Percentiles rank a stretch among this genome's conserved stretches.
These are phyloP conservation scores for Bisporella sp. DNA, from an alignment of 2,329 filamentous ascomycete species.

Conservation along the genomic window DNA sequence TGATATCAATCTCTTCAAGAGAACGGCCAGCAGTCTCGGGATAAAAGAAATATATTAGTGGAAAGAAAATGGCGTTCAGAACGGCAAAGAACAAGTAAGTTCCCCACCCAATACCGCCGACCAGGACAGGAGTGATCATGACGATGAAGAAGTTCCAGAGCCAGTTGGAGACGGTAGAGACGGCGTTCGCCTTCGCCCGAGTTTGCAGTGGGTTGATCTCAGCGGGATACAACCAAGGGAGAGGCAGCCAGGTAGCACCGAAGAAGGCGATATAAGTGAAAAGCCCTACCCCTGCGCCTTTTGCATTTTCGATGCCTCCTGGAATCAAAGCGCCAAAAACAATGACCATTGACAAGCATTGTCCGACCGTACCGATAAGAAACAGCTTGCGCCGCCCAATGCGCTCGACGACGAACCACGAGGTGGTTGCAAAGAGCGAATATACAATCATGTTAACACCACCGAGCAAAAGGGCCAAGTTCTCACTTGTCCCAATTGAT, in stretches of 20 bases:
- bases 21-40: slow-evolving; percentile 47
- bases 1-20: slow-evolving; percentile 63
- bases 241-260: slow-evolving; percentile 51
- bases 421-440: slow-evolving; percentile 43
- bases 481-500: slow-evolving; percentile 37
- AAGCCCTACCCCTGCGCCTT: slow-evolving; percentile 43
- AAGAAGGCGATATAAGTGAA: slow-evolving; percentile 59
- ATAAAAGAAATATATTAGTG: slow-evolving; percentile 32
- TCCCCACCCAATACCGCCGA: slow-evolving; percentile 27
- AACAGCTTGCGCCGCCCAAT: slow-evolving; percentile 66
- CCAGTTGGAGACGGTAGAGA: slow-evolving; percentile 47
- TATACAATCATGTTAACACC: slow-evolving; percentile 51
- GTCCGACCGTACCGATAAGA: slow-evolving; percentile 59
- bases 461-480: slow-evolving; percentile 46
- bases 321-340: slow-evolving; percentile 30
- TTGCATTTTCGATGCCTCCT: slow-evolving; percentile 20
- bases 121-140: slow-evolving; percentile 33
- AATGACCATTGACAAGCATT: slow-evolving; percentile 60
- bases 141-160: slow-evolving; percentile 50
- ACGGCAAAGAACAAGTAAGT: slow-evolving; percentile 33
- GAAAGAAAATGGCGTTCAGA: slow-evolving; percentile 31
- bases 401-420: slow-evolving; percentile 47
- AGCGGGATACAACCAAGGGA: slow-evolving; percentile 56
- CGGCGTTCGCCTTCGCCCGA: slow-evolving; percentile 55
- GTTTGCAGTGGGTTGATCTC: slow-evolving; percentile 54